Evolutionary conservation across 140 eudicot genomes (phyloP).

Genomic region (Bidens hawaiensis): DNA sequence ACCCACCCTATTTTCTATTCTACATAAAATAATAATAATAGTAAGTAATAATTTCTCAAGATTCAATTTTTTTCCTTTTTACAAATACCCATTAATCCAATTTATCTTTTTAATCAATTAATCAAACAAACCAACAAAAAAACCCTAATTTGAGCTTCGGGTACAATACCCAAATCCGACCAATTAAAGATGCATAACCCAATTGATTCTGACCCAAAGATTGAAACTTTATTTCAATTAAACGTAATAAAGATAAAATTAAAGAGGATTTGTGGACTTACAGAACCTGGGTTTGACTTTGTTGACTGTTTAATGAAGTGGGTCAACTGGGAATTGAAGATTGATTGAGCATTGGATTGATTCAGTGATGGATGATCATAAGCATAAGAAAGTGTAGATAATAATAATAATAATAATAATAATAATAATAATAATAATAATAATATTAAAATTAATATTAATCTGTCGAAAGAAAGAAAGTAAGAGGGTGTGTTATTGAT

Average conservation of each 20-base stretch:
- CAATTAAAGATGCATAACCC: slow-evolving; percentile 11
- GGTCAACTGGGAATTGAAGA: slow-evolving; percentile 13
- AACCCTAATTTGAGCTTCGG: slow-evolving; percentile 8
- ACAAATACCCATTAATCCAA: too few relatives aligned
- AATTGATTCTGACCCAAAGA: slow-evolving; percentile 8
- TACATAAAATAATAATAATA: too few relatives aligned
- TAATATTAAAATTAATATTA: too few relatives aligned
- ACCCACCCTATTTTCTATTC: neutral
- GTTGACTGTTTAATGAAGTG: slow-evolving; percentile 5
- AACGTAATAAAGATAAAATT: neutral
- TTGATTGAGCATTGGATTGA: slow-evolving; percentile 19
- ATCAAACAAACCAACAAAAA: neutral
- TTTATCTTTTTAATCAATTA: too few relatives aligned
- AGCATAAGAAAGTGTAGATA: neutral
- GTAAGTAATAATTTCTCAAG: too few relatives aligned
- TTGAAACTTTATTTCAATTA: slow-evolving; percentile 10
- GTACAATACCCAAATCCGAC: neutral
- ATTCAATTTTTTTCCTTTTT: too few relatives aligned
- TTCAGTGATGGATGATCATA: too few relatives aligned
- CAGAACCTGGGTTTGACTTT: slow-evolving; percentile 30
- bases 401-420: too few relatives aligned
- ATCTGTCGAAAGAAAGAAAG: slow-evolving; percentile 4
- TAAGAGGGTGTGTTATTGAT: neutral
- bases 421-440: too few relatives aligned
- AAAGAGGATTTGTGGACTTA: slow-evolving; percentile 23